Conservation (phyloP, 1,284 basidiomycete genomes). For the Cystobasidium pallidum region DNA sequence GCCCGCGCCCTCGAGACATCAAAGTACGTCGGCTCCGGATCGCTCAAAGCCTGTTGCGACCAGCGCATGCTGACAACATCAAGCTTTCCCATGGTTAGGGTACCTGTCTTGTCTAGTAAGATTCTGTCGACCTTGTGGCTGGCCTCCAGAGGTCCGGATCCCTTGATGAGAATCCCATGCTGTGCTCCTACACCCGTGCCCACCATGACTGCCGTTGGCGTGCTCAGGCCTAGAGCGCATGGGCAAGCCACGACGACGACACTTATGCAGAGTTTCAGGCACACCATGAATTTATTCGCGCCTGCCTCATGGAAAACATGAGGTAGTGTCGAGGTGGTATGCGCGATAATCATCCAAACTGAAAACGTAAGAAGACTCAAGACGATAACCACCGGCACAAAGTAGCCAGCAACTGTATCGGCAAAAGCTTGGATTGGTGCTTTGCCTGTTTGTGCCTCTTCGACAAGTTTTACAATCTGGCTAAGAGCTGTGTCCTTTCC, state of each 20-base stretch:
- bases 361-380: slow-evolving; percentile 82
- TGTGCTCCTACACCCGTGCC: slow-evolving; percentile 96
- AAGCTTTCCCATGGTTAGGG: slow-evolving; percentile 85
- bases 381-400: slow-evolving; percentile 88
- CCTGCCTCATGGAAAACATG: slow-evolving; percentile 81
- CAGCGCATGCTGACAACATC: slow-evolving; percentile 74
- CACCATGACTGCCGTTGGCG: slow-evolving; percentile 99
- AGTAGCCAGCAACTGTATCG: slow-evolving; percentile 90
- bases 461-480: slow-evolving; percentile 95
- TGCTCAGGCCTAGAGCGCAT: slow-evolving; percentile 92
- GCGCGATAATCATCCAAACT: slow-evolving; percentile 78
- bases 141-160: slow-evolving; percentile 89
- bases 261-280: slow-evolving; percentile 95
- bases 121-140: slow-evolving; percentile 79
- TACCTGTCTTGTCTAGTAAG: slow-evolving; percentile 97
- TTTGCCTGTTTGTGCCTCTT: slow-evolving; percentile 96
- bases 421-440: slow-evolving; percentile 98
- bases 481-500: slow-evolving; percentile 94
- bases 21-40: neutral
- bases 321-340: slow-evolving; percentile 69
- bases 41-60: slow-evolving; percentile 58
- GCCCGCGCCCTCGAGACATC: slow-evolving; percentile 5
- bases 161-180: slow-evolving; percentile 98
- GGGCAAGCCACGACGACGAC: slow-evolving; percentile 99
- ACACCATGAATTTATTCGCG: slow-evolving; percentile 83